phyloP scores from a whole-genome alignment of 176 grass and related monocot species.

The Tillandsia leiboldiana region DNA sequence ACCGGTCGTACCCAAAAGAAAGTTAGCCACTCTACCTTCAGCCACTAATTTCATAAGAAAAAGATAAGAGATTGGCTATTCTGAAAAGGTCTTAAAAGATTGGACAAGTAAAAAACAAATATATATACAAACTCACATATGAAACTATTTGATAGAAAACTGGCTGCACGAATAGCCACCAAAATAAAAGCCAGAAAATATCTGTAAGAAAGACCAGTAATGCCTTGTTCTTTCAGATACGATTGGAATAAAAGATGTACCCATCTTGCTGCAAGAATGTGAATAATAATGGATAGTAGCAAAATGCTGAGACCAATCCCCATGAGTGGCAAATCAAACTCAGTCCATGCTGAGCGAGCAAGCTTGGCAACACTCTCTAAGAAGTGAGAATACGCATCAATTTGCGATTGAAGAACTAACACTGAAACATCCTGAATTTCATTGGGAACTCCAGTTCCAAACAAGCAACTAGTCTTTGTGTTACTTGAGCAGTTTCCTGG shows the following conservation, averaged over 20 bases:
- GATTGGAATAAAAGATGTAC: constrained; percentile 15
- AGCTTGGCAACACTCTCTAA: constrained; percentile 77
- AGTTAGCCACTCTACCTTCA: constrained; percentile 87
- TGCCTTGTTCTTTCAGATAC: constrained; percentile 17
- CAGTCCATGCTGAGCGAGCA: constrained; percentile 95
- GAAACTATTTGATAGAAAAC: constrained; percentile 96
- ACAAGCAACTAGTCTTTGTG: constrained; percentile 26
- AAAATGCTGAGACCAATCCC: constrained; percentile 59
- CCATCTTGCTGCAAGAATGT: constrained; percentile 35
- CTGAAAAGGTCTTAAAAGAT: background rate
- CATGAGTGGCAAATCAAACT: constrained; percentile 81
- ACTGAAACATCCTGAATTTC: constrained; percentile 14
- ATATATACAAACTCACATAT: constrained; percentile 78
- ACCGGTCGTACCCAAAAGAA: constrained; percentile 77
- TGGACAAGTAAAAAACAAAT: constrained; percentile 8
- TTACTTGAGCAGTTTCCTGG: constrained; percentile 46
- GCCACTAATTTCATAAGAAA: constrained; percentile 49
- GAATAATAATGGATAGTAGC: constrained; percentile 58
- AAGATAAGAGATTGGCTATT: background rate
- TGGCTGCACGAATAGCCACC: constrained; percentile 62
- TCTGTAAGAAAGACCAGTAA: constrained; percentile 26
- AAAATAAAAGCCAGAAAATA: constrained; percentile 48
- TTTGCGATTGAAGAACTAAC: constrained; percentile 37
- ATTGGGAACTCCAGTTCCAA: constrained; percentile 21
- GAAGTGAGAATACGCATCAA: constrained; percentile 73